A percentile compares a stretch with the other conserved stretches of the same genome.
Evolutionary conservation across 495 filamentous ascomycete genomes (phyloP).

Genomic region (Lepraria neglecta): DNA sequence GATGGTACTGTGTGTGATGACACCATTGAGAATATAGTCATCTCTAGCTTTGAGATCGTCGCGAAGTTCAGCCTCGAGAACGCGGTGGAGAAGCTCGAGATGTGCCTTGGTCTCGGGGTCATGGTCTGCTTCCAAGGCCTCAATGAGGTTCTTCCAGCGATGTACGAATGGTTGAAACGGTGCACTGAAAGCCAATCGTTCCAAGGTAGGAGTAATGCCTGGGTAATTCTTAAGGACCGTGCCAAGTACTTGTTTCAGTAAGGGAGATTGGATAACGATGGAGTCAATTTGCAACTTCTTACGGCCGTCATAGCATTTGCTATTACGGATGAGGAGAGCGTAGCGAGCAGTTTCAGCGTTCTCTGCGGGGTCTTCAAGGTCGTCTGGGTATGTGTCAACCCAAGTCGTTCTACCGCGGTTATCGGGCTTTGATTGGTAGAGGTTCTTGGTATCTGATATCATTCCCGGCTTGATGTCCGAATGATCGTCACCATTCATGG

Average conservation of each 20-base stretch:
- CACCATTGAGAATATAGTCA: slow-evolving; percentile 51
- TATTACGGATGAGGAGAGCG: slow-evolving; percentile 48
- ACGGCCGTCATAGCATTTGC: slow-evolving; percentile 52
- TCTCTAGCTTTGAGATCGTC: slow-evolving; percentile 50
- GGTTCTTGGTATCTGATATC: slow-evolving; percentile 27
- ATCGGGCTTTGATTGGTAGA: slow-evolving; percentile 33
- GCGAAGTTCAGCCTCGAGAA: slow-evolving; percentile 54
- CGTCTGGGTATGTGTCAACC: slow-evolving; percentile 39
- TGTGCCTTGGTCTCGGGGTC: slow-evolving; percentile 49
- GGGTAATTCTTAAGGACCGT: slow-evolving; percentile 56
- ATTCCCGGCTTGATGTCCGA: slow-evolving; percentile 21
- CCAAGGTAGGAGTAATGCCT: slow-evolving; percentile 54
- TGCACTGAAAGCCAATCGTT: slow-evolving; percentile 51
- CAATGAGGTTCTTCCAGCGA: slow-evolving; percentile 53
- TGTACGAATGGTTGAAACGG: slow-evolving; percentile 62
- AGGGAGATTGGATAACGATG: slow-evolving; percentile 60
- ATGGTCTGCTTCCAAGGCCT: slow-evolving; percentile 41
- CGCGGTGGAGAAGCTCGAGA: slow-evolving; percentile 49
- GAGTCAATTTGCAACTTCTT: slow-evolving; percentile 55
- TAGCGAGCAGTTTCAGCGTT: slow-evolving; percentile 47
- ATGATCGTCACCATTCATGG: not conserved
- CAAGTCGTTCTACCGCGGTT: slow-evolving; percentile 26
- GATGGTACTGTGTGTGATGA: slow-evolving; percentile 53
- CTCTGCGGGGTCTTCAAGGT: slow-evolving; percentile 45
- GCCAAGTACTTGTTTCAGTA: slow-evolving; percentile 51